Conservation (phyloP, 177 flowering plant species). For the Vitis hybrid region DNA sequence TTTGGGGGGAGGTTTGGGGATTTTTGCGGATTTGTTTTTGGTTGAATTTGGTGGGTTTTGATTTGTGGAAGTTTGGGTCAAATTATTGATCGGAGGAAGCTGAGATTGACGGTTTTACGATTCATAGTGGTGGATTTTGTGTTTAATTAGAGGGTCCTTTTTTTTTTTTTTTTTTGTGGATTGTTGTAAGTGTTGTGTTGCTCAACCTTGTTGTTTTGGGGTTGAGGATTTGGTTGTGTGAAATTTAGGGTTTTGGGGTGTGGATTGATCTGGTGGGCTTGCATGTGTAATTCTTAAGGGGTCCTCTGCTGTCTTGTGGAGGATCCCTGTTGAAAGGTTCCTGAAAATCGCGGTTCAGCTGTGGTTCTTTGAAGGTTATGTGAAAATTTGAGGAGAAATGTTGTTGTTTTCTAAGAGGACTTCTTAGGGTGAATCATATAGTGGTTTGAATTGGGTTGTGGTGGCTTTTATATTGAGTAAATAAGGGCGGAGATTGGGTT, state of each 20-base stretch:
- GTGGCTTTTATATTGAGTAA: background rate
- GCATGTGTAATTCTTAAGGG: conserved; percentile 45
- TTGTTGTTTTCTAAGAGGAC: background rate
- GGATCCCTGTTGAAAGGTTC: conserved; percentile 48
- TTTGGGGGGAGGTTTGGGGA: too few relatives aligned
- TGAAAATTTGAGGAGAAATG: conserved; percentile 8
- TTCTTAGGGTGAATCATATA: background rate
- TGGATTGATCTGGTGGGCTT: conserved; percentile 27
- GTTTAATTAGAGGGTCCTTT: background rate
- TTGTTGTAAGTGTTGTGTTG: background rate
- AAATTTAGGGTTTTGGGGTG: background rate
- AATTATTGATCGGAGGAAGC: conserved; percentile 5
- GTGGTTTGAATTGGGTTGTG: conserved; percentile 3
- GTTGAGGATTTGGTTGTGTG: background rate
- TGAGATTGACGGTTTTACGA: background rate
- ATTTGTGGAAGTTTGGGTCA: background rate
- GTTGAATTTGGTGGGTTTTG: too few relatives aligned
- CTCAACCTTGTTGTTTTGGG: conserved; percentile 1
- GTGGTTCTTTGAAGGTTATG: conserved; percentile 6
- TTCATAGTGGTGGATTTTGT: too few relatives aligned
- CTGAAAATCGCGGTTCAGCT: conserved; percentile 5
- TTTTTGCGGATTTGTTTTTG: too few relatives aligned
- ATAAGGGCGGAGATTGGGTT: background rate
- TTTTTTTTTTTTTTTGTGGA: background rate
- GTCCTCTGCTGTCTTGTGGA: conserved; percentile 54